phyloP scores from a whole-genome alignment of 1,284 basidiomycete species.

The Taiwanofungus camphoratus region DNA sequence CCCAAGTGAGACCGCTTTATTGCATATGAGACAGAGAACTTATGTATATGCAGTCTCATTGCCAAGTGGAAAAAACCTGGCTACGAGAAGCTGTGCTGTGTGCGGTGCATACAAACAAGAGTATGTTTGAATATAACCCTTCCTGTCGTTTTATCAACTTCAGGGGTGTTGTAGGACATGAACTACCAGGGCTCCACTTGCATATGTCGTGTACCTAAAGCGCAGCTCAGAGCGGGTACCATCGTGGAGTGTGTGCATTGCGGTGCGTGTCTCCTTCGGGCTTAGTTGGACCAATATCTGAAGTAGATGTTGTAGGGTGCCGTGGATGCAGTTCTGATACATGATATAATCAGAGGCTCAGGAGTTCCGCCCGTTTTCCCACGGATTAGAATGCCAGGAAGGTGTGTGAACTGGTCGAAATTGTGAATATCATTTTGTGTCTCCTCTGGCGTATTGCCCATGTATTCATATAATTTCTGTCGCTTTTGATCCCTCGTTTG shows the following conservation, averaged over 20 bases:
- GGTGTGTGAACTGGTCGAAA: too few species aligned
- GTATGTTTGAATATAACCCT: conserved; percentile 38
- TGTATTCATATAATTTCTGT: too few species aligned
- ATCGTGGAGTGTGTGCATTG: conserved; percentile 98
- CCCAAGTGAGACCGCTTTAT: conserved; percentile 68
- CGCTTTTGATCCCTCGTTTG: too few species aligned
- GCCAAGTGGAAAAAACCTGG: conserved; percentile 99
- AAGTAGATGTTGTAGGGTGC: conserved; percentile 14
- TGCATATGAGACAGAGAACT: conserved; percentile 1
- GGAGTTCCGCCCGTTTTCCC: too few species aligned
- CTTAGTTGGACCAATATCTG: too few species aligned
- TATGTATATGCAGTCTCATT: conserved; percentile 62
- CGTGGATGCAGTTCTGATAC: conserved; percentile 23
- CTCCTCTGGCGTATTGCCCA: too few species aligned
- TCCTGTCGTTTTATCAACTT: conserved; percentile 1
- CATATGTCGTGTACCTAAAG: conserved; percentile 96
- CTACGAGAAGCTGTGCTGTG: conserved; percentile 97
- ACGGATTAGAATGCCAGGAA: too few species aligned
- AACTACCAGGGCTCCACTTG: conserved; percentile 99
- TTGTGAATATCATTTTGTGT: too few species aligned
- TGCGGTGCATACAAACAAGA: conserved; percentile 94
- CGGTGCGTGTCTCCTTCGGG: conserved; percentile 51
- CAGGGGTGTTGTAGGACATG: conserved; percentile 70
- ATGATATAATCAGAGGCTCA: too few species aligned
- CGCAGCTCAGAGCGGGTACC: conserved; percentile 84